Conservation (phyloP, 2,329 filamentous ascomycete species). For the Colletotrichum incanum region DNA sequence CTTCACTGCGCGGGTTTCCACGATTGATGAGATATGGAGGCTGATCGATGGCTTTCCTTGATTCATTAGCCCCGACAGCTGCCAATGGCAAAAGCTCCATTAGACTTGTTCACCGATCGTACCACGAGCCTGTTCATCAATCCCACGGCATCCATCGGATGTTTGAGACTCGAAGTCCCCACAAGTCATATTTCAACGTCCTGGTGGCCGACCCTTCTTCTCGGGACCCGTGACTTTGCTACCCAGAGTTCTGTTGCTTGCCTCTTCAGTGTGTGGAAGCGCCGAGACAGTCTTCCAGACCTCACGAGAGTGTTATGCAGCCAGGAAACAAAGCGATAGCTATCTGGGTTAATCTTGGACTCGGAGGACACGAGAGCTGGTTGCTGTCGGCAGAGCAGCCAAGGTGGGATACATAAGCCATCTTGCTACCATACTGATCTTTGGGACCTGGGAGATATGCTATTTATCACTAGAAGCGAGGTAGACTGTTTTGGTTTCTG, state of each 20-base stretch:
- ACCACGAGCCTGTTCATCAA: too few relatives aligned
- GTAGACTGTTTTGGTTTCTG: slow-evolving; percentile 4
- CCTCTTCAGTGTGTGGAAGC: too few relatives aligned
- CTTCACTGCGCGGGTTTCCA: slow-evolving; percentile 17
- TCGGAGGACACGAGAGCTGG: too few relatives aligned
- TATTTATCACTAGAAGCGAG: not conserved
- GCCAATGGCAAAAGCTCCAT: slow-evolving; percentile 5
- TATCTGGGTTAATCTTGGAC: too few relatives aligned
- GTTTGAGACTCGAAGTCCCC: not conserved
- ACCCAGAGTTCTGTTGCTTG: too few relatives aligned
- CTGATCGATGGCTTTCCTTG: not conserved
- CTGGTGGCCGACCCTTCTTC: not conserved
- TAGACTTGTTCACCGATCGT: not conserved
- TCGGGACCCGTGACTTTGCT: not conserved
- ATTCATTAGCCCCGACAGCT: not conserved
- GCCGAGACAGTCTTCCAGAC: too few relatives aligned
- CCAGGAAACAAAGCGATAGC: too few relatives aligned
- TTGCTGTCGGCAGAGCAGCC: too few relatives aligned
- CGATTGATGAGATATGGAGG: slow-evolving; percentile 7
- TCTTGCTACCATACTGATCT: not conserved
- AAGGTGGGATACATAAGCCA: too few relatives aligned
- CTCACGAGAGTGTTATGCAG: too few relatives aligned
- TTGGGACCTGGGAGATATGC: not conserved
- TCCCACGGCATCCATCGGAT: too few relatives aligned
- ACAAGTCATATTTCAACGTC: not conserved